Conservation (phyloP, 106 monocot genomes). For the Triglochin maritima region DNA sequence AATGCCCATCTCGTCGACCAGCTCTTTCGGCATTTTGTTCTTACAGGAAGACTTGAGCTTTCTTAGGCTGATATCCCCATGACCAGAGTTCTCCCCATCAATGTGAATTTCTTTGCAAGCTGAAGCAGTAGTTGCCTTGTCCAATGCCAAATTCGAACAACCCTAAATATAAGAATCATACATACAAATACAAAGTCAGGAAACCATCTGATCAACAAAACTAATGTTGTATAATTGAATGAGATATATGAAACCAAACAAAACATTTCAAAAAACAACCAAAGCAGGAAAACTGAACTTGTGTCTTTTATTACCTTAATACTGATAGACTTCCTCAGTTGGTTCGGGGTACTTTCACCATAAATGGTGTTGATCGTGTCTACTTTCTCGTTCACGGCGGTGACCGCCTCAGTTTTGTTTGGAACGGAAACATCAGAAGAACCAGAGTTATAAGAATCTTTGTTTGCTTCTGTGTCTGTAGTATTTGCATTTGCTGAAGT, state of each 20-base stretch:
- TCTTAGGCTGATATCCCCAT: slow-evolving; percentile 3
- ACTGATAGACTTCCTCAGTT: no score
- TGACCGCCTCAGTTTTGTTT: neutral
- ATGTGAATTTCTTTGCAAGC: neutral
- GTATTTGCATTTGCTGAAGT: neutral
- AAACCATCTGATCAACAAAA: neutral
- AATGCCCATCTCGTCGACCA: neutral
- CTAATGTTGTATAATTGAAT: neutral
- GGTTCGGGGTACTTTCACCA: no score
- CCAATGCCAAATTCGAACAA: neutral
- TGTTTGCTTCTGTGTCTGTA: neutral
- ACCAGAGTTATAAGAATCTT: neutral
- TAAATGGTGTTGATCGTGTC: neutral
- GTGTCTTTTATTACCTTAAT: no score
- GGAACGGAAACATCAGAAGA: neutral
- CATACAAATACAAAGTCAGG: neutral
- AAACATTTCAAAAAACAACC: no score
- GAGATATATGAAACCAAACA: neutral
- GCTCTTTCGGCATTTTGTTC: neutral
- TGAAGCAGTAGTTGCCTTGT: neutral
- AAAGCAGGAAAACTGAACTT: no score
- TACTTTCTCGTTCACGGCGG: neutral
- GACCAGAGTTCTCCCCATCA: neutral
- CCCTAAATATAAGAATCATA: no score
- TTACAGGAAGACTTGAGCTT: slow-evolving; percentile 4